These are phyloP conservation scores for Ustilago cynodontis DNA, from an alignment of 1,284 basidiomycete species.

Conservation along the genomic window DNA sequence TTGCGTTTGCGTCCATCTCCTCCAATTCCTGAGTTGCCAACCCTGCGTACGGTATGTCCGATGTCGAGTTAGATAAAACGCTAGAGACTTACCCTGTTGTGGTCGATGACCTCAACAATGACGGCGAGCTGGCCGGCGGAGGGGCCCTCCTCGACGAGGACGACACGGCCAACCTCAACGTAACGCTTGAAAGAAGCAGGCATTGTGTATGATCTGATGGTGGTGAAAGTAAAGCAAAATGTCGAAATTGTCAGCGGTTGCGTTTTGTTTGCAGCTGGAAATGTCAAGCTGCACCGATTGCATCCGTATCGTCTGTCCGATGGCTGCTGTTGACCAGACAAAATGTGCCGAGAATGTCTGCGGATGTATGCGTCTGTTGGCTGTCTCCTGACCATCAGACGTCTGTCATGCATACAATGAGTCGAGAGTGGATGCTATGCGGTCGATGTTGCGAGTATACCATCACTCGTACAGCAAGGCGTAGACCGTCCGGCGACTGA, in stretches of 20 bases:
- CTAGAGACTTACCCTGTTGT: conserved; percentile 84
- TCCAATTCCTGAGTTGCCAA: background rate
- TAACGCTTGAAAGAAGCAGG: conserved; percentile 83
- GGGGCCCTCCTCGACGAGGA: conserved; percentile 92
- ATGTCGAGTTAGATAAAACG: background rate
- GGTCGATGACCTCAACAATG: conserved; percentile 97
- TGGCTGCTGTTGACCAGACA: background rate
- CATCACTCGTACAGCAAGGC: too few relatives aligned
- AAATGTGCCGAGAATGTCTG: too few relatives aligned
- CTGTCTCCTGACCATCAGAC: too few relatives aligned
- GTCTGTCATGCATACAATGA: too few relatives aligned
- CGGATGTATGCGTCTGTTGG: too few relatives aligned
- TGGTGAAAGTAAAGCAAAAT: conserved; percentile 2
- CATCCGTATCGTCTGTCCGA: conserved; percentile 9
- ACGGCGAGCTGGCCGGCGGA: conserved; percentile 90
- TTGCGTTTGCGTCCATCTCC: background rate
- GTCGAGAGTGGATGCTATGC: too few relatives aligned
- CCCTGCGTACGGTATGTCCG: background rate
- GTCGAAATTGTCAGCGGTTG: conserved; percentile 30
- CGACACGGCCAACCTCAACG: conserved; percentile 98
- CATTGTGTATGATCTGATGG: conserved; percentile 55
- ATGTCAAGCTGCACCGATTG: conserved; percentile 3
- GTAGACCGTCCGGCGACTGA: too few relatives aligned
- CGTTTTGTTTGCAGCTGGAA: background rate
- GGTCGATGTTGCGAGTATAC: too few relatives aligned